Conservation (phyloP, 345 rosid species). For the Salix viminalis region DNA sequence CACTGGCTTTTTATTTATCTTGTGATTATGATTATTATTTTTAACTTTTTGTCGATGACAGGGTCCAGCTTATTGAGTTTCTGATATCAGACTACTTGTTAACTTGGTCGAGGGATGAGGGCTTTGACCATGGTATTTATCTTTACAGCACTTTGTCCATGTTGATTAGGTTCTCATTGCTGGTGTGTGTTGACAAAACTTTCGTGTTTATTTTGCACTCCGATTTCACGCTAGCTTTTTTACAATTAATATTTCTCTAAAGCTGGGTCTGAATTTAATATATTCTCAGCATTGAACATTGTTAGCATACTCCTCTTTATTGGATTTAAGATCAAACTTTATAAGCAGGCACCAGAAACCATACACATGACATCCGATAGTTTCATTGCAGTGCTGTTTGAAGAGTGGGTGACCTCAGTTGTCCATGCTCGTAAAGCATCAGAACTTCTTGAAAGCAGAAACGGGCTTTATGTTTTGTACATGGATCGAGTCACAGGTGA, state of each 20-base stretch:
- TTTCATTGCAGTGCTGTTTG: conserved; percentile 53
- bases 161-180: neutral
- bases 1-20: neutral
- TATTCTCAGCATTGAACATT: neutral
- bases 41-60: conserved; percentile 23
- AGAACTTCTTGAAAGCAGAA: conserved; percentile 64
- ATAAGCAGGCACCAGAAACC: neutral
- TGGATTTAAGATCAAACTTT: neutral
- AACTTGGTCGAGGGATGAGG: conserved; percentile 48
- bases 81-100: conserved; percentile 57
- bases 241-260: neutral
- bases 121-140: conserved; percentile 54
- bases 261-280: neutral
- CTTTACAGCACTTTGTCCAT: neutral
- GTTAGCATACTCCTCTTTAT: too few species aligned
- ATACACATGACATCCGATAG: conserved; percentile 1
- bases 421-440: conserved; percentile 61
- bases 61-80: conserved; percentile 86
- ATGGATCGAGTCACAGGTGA: conserved; percentile 71
- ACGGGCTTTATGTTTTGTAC: conserved; percentile 64
- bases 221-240: neutral
- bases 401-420: conserved; percentile 69
- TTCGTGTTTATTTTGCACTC: neutral
- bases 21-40: neutral
- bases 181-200: neutral